These are phyloP conservation scores for Fusarium bactridioides DNA, from an alignment of 2,329 filamentous ascomycete genomes.

Conservation along the genomic window DNA sequence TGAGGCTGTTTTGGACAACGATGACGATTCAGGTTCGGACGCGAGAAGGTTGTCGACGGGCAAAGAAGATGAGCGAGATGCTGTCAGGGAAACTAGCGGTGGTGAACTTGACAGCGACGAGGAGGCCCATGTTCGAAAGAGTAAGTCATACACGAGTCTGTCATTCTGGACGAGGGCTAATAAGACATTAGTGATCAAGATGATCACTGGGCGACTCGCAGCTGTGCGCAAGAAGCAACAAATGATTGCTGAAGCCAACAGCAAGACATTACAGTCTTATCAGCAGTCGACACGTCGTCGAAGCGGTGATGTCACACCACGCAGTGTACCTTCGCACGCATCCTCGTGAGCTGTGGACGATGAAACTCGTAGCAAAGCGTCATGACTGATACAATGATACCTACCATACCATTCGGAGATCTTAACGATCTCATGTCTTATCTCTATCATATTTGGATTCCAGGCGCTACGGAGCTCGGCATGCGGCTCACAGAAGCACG, in stretches of 20 bases:
- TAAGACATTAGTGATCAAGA: slow-evolving; percentile 62
- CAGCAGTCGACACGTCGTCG: slow-evolving; percentile 55
- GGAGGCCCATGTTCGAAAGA: slow-evolving; percentile 74
- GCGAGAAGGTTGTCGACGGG: slow-evolving; percentile 46
- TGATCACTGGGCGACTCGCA: slow-evolving; percentile 65
- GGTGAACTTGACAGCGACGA: slow-evolving; percentile 72
- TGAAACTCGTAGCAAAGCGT: slow-evolving; percentile 7
- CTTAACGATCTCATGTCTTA: slow-evolving; percentile 34
- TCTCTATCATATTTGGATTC: slow-evolving; percentile 31
- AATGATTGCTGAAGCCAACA: slow-evolving; percentile 66
- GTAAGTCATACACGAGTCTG: slow-evolving; percentile 56
- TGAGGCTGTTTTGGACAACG: slow-evolving; percentile 89
- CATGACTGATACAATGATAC: slow-evolving; percentile 28
- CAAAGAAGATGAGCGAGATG: slow-evolving; percentile 53
- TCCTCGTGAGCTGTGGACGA: slow-evolving; percentile 43
- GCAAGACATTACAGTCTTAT: slow-evolving; percentile 55
- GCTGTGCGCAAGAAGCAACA: slow-evolving; percentile 68
- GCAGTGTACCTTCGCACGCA: slow-evolving; percentile 60
- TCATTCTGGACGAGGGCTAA: slow-evolving; percentile 31
- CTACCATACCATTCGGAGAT: slow-evolving; percentile 34
- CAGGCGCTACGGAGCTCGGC: slow-evolving; percentile 33
- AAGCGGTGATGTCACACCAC: slow-evolving; percentile 64
- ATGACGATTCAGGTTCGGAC: slow-evolving; percentile 61
- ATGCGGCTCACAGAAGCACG: slow-evolving; percentile 39
- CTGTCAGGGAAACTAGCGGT: slow-evolving; percentile 45